Conservation (phyloP, 2,329 filamentous ascomycete species). For the Cladophialophora psammophila region DNA sequence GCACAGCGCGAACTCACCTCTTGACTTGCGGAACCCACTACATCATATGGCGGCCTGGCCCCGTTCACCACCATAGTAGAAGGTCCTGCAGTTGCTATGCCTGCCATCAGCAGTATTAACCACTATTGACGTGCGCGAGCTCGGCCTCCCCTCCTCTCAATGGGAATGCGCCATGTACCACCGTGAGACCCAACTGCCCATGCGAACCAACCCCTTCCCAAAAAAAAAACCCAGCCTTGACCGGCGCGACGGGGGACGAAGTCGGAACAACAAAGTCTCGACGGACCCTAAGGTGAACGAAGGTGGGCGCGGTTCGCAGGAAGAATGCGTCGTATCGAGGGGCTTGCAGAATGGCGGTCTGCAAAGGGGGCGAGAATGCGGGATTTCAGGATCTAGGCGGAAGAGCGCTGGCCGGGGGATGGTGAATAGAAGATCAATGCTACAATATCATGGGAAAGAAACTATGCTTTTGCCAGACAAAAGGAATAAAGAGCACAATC, state of each 20-base stretch:
- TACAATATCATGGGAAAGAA: conserved; percentile 15
- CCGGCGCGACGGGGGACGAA: neutral
- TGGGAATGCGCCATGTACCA: conserved; percentile 34
- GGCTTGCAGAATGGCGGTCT: conserved; percentile 30
- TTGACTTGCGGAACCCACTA: conserved; percentile 29
- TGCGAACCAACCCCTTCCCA: conserved; percentile 3
- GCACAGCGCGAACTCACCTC: conserved; percentile 28
- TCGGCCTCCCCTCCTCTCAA: conserved; percentile 29
- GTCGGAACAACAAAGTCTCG: conserved; percentile 13
- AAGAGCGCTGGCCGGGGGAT: neutral
- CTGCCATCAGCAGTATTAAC: conserved; percentile 29
- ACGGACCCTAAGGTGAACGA: conserved; percentile 6
- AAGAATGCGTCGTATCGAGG: conserved; percentile 24
- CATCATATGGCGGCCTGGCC: conserved; percentile 24
- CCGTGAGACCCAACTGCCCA: conserved; percentile 19
- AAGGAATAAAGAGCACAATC: conserved; percentile 20
- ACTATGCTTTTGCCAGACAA: conserved; percentile 25
- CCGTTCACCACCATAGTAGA: conserved; percentile 28
- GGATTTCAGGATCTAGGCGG: neutral
- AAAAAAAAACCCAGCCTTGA: conserved; percentile 4
- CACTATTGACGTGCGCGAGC: conserved; percentile 17
- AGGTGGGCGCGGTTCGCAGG: conserved; percentile 21
- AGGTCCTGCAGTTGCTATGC: conserved; percentile 28
- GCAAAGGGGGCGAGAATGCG: conserved; percentile 18
- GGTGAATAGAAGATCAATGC: conserved; percentile 8